Percentiles rank a stretch among this genome's conserved stretches.
These are phyloP conservation scores for Lasiosphaeriaceae sp. DNA, from an alignment of 495 filamentous ascomycete species.

Conservation along the genomic window DNA sequence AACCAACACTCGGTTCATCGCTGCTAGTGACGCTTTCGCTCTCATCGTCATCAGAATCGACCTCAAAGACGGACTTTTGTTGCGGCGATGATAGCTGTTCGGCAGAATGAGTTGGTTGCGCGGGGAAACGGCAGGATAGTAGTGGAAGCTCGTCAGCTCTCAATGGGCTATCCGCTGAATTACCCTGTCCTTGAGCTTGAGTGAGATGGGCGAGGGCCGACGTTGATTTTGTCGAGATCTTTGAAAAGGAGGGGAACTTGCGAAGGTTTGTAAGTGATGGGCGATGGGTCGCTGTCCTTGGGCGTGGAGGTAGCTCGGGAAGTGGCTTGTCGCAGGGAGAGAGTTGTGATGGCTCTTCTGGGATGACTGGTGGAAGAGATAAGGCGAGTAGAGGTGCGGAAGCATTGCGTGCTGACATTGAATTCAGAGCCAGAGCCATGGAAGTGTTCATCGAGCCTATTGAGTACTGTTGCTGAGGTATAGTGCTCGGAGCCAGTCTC, in stretches of 20 bases:
- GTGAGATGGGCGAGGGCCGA: conserved; percentile 13
- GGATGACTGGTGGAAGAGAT: neutral
- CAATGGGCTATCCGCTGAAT: neutral
- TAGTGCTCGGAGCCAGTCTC: neutral
- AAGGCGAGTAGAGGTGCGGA: neutral
- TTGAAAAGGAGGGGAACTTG: conserved; percentile 15
- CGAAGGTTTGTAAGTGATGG: conserved; percentile 17
- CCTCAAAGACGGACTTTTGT: conserved; percentile 23
- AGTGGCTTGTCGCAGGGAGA: conserved; percentile 9
- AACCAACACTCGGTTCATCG: conserved; percentile 4
- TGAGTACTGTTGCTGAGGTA: neutral
- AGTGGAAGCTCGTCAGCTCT: conserved; percentile 1
- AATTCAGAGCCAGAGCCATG: neutral
- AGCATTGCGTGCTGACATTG: neutral
- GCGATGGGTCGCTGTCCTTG: conserved; percentile 1
- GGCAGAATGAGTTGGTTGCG: no score
- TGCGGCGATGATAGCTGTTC: neutral
- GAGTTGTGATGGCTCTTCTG: neutral
- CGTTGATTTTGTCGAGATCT: conserved; percentile 14
- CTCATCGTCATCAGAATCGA: conserved; percentile 18
- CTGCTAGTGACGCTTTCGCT: neutral
- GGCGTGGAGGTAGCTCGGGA: neutral
- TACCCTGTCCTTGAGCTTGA: conserved; percentile 5
- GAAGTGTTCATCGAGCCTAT: neutral
- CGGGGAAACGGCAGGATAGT: neutral